Conservation (phyloP, 2,329 filamentous ascomycete species). For the Lizonia empirigonia region DNA sequence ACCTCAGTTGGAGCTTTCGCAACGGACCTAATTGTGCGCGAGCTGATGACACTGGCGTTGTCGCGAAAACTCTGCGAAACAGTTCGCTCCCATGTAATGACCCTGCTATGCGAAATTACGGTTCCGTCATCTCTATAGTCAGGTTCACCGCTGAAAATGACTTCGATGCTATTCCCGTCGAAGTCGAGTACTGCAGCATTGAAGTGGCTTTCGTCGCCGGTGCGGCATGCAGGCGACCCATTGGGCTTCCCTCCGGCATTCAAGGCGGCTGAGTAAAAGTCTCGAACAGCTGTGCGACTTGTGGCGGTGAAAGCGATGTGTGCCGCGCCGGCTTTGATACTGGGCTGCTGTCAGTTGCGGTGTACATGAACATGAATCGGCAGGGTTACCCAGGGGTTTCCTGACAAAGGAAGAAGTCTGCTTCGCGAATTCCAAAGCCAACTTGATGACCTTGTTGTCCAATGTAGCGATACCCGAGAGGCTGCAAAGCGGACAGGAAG, state of each 20-base stretch:
- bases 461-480: conserved; percentile 76
- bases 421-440: conserved; percentile 64
- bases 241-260: conserved; percentile 67
- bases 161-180: conserved; percentile 84
- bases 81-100: conserved; percentile 50
- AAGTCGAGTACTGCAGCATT: conserved; percentile 73
- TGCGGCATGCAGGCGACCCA: conserved; percentile 60
- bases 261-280: conserved; percentile 73
- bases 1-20: conserved; percentile 33
- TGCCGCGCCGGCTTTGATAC: conserved; percentile 59
- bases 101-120: conserved; percentile 51
- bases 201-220: conserved; percentile 62
- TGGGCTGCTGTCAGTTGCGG: conserved; percentile 32
- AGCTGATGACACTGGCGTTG: conserved; percentile 39
- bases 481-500: conserved; percentile 78
- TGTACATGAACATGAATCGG: conserved; percentile 22
- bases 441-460: conserved; percentile 65
- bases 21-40: conserved; percentile 32
- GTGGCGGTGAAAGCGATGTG: conserved; percentile 72
- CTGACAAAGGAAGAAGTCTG: conserved; percentile 69
- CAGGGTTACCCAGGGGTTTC: conserved; percentile 61
- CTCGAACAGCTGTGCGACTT: conserved; percentile 67
- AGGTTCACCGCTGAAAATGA: conserved; percentile 63
- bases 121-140: conserved; percentile 48
- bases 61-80: conserved; percentile 41